Evolutionary conservation across 768 basidiomycete species (phyloP).

Genomic region (Saitozyma sp.): DNA sequence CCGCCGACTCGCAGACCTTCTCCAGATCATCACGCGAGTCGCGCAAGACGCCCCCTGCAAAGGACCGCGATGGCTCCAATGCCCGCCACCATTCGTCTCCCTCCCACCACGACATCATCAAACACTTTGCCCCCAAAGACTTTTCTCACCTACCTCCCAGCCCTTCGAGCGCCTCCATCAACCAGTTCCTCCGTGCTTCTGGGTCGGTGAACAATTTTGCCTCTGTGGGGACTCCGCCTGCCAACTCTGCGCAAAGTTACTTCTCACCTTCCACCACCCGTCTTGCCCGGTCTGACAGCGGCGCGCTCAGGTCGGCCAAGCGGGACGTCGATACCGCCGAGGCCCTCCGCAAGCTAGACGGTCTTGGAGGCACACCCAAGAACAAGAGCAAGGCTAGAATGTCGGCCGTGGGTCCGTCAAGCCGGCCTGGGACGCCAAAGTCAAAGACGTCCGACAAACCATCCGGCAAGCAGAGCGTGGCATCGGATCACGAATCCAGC

Average conservation of each 20-base stretch:
- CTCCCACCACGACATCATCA: conserved; percentile 57
- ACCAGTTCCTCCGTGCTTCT: conserved; percentile 66
- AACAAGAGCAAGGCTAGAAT: conserved; percentile 14
- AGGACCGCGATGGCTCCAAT: neutral
- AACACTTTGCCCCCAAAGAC: conserved; percentile 66
- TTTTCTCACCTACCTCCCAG: conserved; percentile 89
- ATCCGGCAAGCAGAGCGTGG: neutral
- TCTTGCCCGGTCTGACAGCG: conserved; percentile 30
- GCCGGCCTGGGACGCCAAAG: conserved; percentile 56
- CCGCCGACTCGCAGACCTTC: conserved; percentile 33
- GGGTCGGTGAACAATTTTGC: conserved; percentile 39
- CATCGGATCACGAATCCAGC: neutral
- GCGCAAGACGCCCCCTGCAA: conserved; percentile 30
- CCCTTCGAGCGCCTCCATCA: conserved; percentile 84
- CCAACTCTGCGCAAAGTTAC: no score
- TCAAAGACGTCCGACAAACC: conserved; percentile 2
- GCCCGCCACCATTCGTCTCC: conserved; percentile 13
- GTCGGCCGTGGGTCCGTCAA: conserved; percentile 10
- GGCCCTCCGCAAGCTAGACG: conserved; percentile 88
- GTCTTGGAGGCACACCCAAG: conserved; percentile 67
- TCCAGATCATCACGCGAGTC: conserved; percentile 14
- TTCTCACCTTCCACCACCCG: conserved; percentile 2
- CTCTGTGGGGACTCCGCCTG: neutral
- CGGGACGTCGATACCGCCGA: conserved; percentile 82
- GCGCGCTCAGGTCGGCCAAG: conserved; percentile 11